Evolutionary conservation across 2,329 filamentous ascomycete species (phyloP), one percentile per base, ranked within the genome.

Genomic region (Xylariaceae sp.): DNA sequence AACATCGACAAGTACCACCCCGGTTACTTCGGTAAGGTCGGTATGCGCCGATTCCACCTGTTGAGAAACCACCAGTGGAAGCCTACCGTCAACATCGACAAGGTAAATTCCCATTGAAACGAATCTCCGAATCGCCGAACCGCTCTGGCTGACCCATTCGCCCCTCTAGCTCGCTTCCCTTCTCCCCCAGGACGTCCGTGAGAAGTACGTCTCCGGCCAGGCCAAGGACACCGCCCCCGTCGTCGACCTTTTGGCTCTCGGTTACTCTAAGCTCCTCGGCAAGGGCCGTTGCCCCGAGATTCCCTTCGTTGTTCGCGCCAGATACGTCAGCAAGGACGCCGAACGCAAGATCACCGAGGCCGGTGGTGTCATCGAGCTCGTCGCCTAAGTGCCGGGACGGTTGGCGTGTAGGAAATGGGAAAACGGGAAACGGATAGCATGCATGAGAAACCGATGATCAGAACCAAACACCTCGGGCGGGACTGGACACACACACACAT

Each of bases 301-400:
- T 74, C 94, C 94, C 70, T 80, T 99, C 73, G 90, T 99, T 74
- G 92, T 99, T 70, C 90, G 90, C 76, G 93, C 94, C 71, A 85
- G 94, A 77, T 97, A 92, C 84, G 90, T 99, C 80, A 92, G 88
- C 85, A 89, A 89, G 77, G 88, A 96, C 78, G 94, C 94, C 70
- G 94, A 99, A 88, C 85, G 90, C 83, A 99, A 99, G 89, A 97
- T 99, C 81, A 96, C 90, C 78, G 91, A 94, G 80, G 93, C 92
- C 74, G 94, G 94, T 79, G 93, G 93, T 80, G 90, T 66, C 51
- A 65, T 67, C 55, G 65, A 67, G 64, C 51, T 67, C 55, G 65
- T 67, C 53, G 64, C 65, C 49, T 67, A 66, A 56, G 53, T 5
- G 11, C 10, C 11, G 47, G 34, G n/a, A 53, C 4, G 55, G 47